Conservation (phyloP, 176 grass and related monocot species). For the Paspalum vaginatum region DNA sequence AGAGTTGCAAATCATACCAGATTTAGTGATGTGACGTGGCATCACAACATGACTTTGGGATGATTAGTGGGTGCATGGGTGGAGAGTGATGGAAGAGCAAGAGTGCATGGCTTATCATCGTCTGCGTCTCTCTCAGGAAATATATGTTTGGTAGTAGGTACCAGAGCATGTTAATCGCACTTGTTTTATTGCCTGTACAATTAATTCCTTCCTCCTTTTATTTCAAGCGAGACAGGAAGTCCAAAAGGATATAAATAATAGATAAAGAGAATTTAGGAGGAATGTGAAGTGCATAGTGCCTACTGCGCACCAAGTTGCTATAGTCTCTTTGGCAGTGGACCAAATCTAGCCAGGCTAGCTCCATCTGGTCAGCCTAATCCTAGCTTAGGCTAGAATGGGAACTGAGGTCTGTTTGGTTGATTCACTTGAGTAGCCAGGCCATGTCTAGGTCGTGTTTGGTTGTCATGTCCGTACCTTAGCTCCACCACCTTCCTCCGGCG, state of each 20-base stretch:
- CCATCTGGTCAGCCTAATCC: no score
- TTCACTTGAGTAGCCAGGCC: no score
- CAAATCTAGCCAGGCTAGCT: no score
- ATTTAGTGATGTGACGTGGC: constrained; percentile 36
- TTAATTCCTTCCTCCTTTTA: not conserved
- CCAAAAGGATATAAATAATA: not conserved
- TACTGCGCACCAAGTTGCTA: not conserved
- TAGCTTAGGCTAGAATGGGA: no score
- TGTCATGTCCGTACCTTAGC: no score
- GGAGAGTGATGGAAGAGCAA: not conserved
- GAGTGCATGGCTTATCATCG: not conserved
- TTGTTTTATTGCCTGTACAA: not conserved
- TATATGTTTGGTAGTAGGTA: not conserved
- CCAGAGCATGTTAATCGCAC: not conserved
- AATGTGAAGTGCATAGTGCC: not conserved
- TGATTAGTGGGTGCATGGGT: constrained; percentile 24
- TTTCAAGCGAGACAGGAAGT: not conserved
- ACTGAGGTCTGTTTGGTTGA: no score
- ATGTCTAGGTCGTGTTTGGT: no score
- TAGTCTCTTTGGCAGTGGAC: no score
- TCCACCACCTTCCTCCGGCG: no score
- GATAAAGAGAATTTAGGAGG: not conserved
- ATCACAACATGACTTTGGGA: constrained; percentile 5
- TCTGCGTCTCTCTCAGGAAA: not conserved
- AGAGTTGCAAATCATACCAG: not conserved